A percentile compares a stretch with the other conserved stretches of the same genome.
Conservation (phyloP, 1,139 yeast species). For the Hanseniaspora uvarum region DNA sequence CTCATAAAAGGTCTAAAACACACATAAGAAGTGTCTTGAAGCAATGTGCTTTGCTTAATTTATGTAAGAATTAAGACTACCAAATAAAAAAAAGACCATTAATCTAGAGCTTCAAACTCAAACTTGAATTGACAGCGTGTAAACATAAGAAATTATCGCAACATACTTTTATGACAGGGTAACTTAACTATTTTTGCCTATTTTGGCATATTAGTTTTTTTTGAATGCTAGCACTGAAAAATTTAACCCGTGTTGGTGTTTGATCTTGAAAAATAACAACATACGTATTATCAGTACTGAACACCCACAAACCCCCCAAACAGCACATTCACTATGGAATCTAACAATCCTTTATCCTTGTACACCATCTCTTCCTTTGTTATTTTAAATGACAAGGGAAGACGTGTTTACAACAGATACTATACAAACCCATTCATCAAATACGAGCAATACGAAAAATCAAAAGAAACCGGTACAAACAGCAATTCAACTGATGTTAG, state of each 20-base stretch:
- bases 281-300: not conserved
- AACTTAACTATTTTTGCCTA: not conserved
- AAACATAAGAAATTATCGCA: no score
- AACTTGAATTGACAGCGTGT: no score
- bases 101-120: no score
- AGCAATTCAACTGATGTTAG: slow-evolving; percentile 25
- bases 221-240: no score
- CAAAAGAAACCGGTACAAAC: slow-evolving; percentile 22
- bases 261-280: not conserved
- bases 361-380: slow-evolving; percentile 71
- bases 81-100: no score
- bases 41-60: no score
- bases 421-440: slow-evolving; percentile 46
- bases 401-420: slow-evolving; percentile 75
- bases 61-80: no score
- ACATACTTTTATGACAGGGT: no score
- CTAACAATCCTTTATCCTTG: slow-evolving; percentile 49
- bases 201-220: not conserved
- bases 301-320: not conserved
- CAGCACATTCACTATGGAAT: slow-evolving; percentile 31
- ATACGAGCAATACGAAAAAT: slow-evolving; percentile 16
- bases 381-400: slow-evolving; percentile 73
- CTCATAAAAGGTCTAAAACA: not conserved
- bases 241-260: not conserved
- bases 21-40: not conserved